These are phyloP conservation scores for Linnemannia exigua DNA, from an alignment of 192 early-diverging fungal genomes.

Conservation along the genomic window DNA sequence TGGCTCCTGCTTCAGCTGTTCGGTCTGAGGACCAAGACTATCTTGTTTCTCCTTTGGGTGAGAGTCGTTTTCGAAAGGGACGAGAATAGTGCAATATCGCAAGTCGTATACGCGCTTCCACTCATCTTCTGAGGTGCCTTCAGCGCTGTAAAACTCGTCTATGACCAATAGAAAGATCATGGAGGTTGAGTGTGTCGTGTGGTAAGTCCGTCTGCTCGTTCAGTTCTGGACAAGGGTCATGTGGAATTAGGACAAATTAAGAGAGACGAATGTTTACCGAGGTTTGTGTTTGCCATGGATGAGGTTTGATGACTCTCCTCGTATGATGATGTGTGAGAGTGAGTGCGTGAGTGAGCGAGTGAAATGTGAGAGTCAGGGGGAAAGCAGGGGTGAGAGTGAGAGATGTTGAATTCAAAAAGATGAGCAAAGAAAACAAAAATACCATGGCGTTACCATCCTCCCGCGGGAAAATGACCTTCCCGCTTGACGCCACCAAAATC, in stretches of 20 bases:
- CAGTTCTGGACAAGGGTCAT: neutral
- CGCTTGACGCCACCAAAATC: neutral
- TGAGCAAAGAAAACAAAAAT: neutral
- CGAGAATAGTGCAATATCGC: slow-evolving; percentile 49
- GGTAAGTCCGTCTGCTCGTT: neutral
- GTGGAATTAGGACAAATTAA: neutral
- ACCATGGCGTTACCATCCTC: neutral
- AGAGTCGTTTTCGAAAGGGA: slow-evolving; percentile 21
- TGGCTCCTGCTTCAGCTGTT: neutral
- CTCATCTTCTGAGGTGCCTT: slow-evolving; percentile 38
- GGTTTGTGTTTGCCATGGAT: neutral
- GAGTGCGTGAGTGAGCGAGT: neutral
- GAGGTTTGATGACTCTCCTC: neutral
- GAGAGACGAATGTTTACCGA: neutral
- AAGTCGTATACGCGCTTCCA: slow-evolving; percentile 44
- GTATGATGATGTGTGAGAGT: neutral
- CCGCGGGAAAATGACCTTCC: neutral
- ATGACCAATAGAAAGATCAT: neutral
- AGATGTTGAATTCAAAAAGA: slow-evolving; percentile 1
- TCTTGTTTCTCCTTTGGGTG: neutral
- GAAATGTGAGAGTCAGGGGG: too few species aligned
- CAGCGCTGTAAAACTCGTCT: slow-evolving; percentile 31
- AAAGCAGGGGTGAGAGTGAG: neutral
- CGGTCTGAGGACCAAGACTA: neutral
- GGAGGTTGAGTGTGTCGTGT: neutral